These are phyloP conservation scores for Sporothrix inflata DNA, from an alignment of 2,329 filamentous ascomycete genomes.

Conservation along the genomic window DNA sequence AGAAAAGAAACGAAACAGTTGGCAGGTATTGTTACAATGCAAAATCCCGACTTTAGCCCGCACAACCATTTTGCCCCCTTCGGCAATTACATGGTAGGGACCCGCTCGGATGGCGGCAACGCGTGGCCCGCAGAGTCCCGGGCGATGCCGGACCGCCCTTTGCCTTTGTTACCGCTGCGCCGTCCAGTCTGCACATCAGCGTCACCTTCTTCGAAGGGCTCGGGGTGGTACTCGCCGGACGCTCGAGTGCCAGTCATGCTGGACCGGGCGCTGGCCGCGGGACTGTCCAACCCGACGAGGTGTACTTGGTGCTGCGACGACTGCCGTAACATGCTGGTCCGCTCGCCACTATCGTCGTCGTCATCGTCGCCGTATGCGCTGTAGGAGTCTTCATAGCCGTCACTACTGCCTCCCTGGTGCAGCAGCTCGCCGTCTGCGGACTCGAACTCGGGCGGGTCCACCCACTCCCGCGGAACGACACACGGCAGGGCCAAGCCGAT, in stretches of 20 bases:
- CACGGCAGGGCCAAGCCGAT: conserved; percentile 82
- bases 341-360: conserved; percentile 48
- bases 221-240: conserved; percentile 13
- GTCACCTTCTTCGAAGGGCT: conserved; percentile 43
- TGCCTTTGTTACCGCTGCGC: conserved; percentile 48
- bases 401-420: conserved; percentile 52
- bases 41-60: neutral
- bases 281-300: conserved; percentile 36
- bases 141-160: conserved; percentile 44
- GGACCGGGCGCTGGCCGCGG: neutral
- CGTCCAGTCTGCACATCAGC: conserved; percentile 50
- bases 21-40: too few relatives aligned
- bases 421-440: conserved; percentile 71
- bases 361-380: conserved; percentile 48
- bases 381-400: conserved; percentile 58
- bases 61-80: neutral
- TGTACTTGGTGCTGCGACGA: conserved; percentile 36
- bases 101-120: conserved; percentile 57
- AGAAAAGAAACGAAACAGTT: too few relatives aligned
- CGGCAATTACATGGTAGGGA: conserved; percentile 42
- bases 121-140: conserved; percentile 56
- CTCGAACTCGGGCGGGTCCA: conserved; percentile 76
- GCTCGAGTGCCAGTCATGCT: conserved; percentile 14
- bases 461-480: conserved; percentile 80
- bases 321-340: conserved; percentile 43